Evolutionary conservation across 2,329 filamentous ascomycete genomes (phyloP), one percentile per base, ranked within the genome.

Genomic region (Thielaviopsis ethacetica): DNA sequence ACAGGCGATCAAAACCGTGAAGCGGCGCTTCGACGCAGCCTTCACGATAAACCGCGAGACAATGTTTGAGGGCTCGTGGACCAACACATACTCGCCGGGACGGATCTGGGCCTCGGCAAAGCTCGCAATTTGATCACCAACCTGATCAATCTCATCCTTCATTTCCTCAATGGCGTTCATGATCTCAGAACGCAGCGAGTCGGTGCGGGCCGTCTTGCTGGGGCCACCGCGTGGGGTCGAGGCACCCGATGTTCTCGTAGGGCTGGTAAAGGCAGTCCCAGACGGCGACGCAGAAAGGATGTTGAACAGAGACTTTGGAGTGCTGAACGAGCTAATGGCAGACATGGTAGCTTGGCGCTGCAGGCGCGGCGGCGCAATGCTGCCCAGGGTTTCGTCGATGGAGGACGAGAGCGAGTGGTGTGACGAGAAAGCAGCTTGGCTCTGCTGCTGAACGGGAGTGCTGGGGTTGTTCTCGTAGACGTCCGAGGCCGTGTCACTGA

Each of bases 91-190:
- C 70, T 98, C 91, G 67, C 91, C 90, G 1, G 88, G 87, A 68
- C 95, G 88, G 63, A 98, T 95, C 70, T 96, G 88, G 54, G 94
- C 88, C 63, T 95, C 85, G 2, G 91, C 88, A 63, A 90, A 86
- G 22, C 83, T 82, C 1, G 91, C 88, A 65, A 98, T 94, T 71
- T 95, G 90, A 67, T 95, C 89, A 68, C 96, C 93, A 7, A 90
- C 90, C 68, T 91, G 86, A 64, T 86, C 85, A 59, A 98, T 84
- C 72, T 98, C 93, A 67, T 98, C 93, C 70, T 95, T 87, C 62
- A 98, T 90, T 70, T 98, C 93, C 66, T 89, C 84, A 66, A 98
- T 96, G 50, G 91, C 93, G 65, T 93, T 88, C 64, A 96, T 84
- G 26, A 97, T 86, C 71, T 97, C 93, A 15, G 88, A 88, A 62